Percentiles rank a stretch among this genome's conserved stretches.
Evolutionary conservation across 2,329 filamentous ascomycete species (phyloP).

Genomic region (Colletotrichum tamarilloi): DNA sequence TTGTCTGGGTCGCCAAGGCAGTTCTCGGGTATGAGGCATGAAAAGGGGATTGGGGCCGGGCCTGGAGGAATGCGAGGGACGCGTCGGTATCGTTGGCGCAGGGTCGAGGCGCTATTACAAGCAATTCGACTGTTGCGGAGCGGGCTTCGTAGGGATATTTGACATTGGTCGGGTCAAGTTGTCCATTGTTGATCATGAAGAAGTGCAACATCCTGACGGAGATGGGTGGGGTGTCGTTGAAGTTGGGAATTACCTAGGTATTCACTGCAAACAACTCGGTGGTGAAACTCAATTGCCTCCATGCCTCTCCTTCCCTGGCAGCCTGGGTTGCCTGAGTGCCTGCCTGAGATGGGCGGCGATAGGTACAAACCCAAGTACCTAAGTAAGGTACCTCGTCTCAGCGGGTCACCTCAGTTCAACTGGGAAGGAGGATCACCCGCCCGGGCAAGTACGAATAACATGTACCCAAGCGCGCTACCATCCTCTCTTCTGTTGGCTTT

Average conservation of each 20-base stretch:
- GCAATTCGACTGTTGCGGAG: not conserved
- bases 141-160: not conserved
- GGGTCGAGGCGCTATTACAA: not conserved
- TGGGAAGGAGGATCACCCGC: not conserved
- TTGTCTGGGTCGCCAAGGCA: not conserved
- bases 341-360: not conserved
- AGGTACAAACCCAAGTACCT: too few relatives aligned
- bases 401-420: not conserved
- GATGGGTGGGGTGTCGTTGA: not conserved
- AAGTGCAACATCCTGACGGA: not conserved
- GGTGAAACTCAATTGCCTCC: not conserved
- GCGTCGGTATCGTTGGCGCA: not conserved
- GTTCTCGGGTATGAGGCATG: not conserved
- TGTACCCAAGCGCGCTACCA: not conserved
- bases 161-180: not conserved
- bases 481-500: too few relatives aligned
- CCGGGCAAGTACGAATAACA: not conserved
- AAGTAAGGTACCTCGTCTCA: not conserved
- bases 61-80: conserved; percentile 1
- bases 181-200: not conserved
- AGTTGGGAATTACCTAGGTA: too few relatives aligned
- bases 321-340: not conserved
- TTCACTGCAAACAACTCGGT: not conserved
- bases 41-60: not conserved
- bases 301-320: not conserved